A percentile compares a stretch with the other conserved stretches of the same genome.
Evolutionary conservation across 495 filamentous ascomycete species (phyloP).

Genomic region (Chaetomium cochliodes): DNA sequence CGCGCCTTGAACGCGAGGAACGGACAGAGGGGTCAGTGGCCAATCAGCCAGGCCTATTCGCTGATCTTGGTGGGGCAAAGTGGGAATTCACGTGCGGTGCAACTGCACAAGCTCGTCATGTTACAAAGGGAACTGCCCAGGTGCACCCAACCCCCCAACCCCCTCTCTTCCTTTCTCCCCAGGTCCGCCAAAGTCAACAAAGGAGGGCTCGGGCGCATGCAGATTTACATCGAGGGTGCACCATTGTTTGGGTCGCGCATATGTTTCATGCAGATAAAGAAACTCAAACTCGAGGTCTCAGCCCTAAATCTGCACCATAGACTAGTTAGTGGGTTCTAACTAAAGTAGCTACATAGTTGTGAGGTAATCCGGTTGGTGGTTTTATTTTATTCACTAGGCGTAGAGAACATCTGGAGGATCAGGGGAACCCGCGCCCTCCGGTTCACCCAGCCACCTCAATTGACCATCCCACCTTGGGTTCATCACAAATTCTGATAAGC

Average conservation of each 20-base stretch:
- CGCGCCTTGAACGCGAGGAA: constrained; percentile 29
- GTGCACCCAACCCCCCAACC: background rate
- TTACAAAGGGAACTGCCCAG: background rate
- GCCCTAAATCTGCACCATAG: background rate
- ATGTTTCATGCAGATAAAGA: background rate
- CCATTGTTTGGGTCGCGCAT: background rate
- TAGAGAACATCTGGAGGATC: background rate
- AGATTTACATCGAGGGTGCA: background rate
- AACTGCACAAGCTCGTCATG: background rate
- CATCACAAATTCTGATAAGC: background rate
- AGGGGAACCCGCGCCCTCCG: background rate
- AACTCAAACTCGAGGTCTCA: background rate
- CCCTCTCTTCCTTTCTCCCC: background rate
- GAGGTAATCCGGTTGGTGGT: too few relatives aligned
- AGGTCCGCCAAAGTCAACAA: constrained; percentile 20
- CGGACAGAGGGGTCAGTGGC: constrained; percentile 16
- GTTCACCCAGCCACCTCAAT: constrained; percentile 1
- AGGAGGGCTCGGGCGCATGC: background rate
- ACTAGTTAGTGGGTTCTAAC: background rate
- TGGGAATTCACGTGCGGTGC: constrained; percentile 30
- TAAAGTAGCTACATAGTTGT: too few relatives aligned
- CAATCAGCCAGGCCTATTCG: constrained; percentile 18
- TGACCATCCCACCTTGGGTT: background rate
- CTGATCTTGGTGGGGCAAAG: constrained; percentile 16
- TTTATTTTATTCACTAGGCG: too few relatives aligned